Evolutionary conservation across 495 filamentous ascomycete genomes (phyloP), one percentile per base, ranked within the genome.

Genomic region (Lepraria neglecta): DNA sequence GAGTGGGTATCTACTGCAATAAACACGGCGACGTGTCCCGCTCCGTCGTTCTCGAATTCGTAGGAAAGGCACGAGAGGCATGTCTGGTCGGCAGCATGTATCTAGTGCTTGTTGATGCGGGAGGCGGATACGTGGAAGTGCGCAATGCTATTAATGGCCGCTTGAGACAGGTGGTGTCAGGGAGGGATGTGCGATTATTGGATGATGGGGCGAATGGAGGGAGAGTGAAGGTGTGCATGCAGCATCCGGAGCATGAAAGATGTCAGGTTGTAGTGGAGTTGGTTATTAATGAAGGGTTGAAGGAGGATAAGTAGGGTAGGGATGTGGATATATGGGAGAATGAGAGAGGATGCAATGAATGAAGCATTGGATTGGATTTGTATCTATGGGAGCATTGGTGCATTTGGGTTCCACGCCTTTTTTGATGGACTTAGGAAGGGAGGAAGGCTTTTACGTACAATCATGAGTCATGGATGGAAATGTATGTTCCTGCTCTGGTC

Each of bases 1-100:
- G 96, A 70, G 96, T 92, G 64, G 94, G 90, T 24, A 90, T 97
- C 1, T 99, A 97, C 64, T 90, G 96, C 72, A 95, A 97, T 75
- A 96, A 97, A 73, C 91, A 97, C 71, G 95, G 94, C 63, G 94
- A 97, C 60, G 89, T 99, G 19, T 90, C 84, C 42, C 85, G 94
- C 50, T 87, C 84, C 42, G 90, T 97, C 59, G 89, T 99, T 61
- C 95, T 97, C 90, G 90, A 97, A 67, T 97, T 97, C 73, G 91
- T 96, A 4, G 95, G 95, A 59, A 90, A 87, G 66, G 89, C 90
- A 27, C 85, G 87, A 69, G 86, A 86, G 57, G 94, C 92, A 10
- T 91, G 89, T 60, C 82, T 97, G 70, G 90, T 91, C 61, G 89
- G 87, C 17, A 57, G 56, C 40, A 77, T 74, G 55, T 81, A 79